A percentile compares a stretch with the other conserved stretches of the same genome.
phyloP scores from a whole-genome alignment of 2,329 filamentous ascomycete genomes.

The Trichoderma oligosporum region DNA sequence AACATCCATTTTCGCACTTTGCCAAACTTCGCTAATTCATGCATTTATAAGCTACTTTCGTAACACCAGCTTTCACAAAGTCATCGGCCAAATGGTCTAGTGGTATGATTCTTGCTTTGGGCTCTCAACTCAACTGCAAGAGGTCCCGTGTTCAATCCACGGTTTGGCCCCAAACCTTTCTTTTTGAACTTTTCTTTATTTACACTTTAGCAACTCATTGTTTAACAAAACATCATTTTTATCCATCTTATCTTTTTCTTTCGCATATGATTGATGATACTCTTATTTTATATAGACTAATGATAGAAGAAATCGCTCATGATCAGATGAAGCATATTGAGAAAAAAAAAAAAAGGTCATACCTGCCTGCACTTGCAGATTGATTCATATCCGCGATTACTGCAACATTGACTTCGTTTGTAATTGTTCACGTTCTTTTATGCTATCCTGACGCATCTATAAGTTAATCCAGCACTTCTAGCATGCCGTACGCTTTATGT shows the following conservation, averaged over 20 bases:
- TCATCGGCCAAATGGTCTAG: slow-evolving; percentile 21
- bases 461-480: slow-evolving; percentile 53
- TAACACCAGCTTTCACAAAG: background rate
- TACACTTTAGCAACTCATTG: background rate
- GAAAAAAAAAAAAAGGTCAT: too few species aligned
- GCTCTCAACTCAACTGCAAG: slow-evolving; percentile 18
- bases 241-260: background rate
- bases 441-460: background rate
- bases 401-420: too few species aligned
- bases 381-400: too few species aligned
- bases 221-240: background rate
- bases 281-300: too few species aligned
- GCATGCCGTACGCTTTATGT: slow-evolving; percentile 53
- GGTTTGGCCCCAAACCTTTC: slow-evolving; percentile 23
- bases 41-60: background rate
- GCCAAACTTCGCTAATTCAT: too few species aligned
- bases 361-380: too few species aligned
- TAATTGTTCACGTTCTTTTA: background rate
- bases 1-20: too few species aligned
- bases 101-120: slow-evolving; percentile 23
- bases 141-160: slow-evolving; percentile 22
- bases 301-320: too few species aligned
- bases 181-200: slow-evolving; percentile 21
- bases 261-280: too few species aligned
- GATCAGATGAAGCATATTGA: too few species aligned